phyloP scores from a whole-genome alignment of 2,329 filamentous ascomycete genomes.

The Penicillium sp. region DNA sequence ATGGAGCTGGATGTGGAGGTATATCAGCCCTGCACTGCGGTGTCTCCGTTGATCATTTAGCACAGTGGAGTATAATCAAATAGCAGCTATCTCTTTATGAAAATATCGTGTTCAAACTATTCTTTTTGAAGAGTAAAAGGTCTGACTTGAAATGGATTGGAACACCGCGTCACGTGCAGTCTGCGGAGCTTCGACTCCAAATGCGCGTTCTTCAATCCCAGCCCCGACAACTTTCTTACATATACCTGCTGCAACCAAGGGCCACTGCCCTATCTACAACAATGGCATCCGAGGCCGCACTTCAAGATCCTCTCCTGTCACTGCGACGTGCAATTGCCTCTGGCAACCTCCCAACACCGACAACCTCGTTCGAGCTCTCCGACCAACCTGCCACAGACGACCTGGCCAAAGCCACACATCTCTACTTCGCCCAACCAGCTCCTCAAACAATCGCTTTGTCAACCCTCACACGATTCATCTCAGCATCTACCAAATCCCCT shows the following conservation, averaged over 20 bases:
- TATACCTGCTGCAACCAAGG: constrained; percentile 23
- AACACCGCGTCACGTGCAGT: constrained; percentile 18
- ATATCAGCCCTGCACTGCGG: constrained; percentile 18
- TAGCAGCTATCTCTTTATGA: not conserved
- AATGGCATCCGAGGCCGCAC: constrained; percentile 59
- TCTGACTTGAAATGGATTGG: not conserved
- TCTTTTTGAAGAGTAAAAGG: not conserved
- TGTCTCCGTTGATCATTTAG: constrained; percentile 1
- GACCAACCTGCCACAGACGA: constrained; percentile 60
- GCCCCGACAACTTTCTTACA: constrained; percentile 2
- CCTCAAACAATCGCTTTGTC: constrained; percentile 67
- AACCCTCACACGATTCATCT: constrained; percentile 80
- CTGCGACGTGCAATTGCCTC: constrained; percentile 80
- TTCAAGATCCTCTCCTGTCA: constrained; percentile 74
- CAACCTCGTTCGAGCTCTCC: constrained; percentile 64
- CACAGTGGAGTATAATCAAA: not conserved
- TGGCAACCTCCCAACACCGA: constrained; percentile 68
- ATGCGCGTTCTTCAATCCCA: constrained; percentile 13
- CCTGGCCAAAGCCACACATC: constrained; percentile 74
- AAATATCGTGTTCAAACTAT: not conserved
- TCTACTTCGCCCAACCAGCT: constrained; percentile 67
- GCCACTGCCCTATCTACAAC: constrained; percentile 14
- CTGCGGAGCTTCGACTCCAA: constrained; percentile 18
- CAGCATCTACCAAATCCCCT: constrained; percentile 63
- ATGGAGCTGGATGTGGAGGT: constrained; percentile 32